Base-by-base conservation (phyloP, 1,284 basidiomycete species). In the Cutaneotrichosporon arboriforme region DNA sequence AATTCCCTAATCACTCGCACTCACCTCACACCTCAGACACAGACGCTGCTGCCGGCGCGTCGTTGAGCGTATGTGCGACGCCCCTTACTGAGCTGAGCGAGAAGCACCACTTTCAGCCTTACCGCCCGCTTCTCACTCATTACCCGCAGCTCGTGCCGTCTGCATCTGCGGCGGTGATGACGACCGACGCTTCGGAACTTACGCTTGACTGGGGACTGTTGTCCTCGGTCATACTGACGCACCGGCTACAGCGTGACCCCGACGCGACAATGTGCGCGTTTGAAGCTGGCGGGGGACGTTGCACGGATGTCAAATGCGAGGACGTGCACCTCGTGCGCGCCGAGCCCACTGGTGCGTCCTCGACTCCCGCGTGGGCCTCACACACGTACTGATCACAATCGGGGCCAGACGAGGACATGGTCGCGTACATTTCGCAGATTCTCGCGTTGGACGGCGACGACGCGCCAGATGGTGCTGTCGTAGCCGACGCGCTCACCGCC, bases 141-240 rank as follows among this genome's bases (percentile, higher is more conserved):
- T 72, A 72, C 46, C 70, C 66, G n/a, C 65, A 66, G 42, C 60
- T 73, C 5, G 33, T 52, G 14, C 23, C 48, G n/a, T 26, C 33
- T 10, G 34, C 51, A 3, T 22, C 38, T 18, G 23, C 15, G 15
- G 40, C 42, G 26, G 15, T 44, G n/a, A 26, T 50, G 17, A 41
- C 37, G 13, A 22, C 14, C 20, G 18, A 36, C 37, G 36, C 22
- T 20, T 18, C 15, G n/a, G 35, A 34, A 35, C 43, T 45, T 20
- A 45, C 43, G 23, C 47, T 68, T 49, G 64, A 71, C 53, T 52
- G 55, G 44, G 26, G 17, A 15, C 53, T 69, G n/a, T 49, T 70
- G 18, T 47, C 53, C 14, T 63, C 63, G 2, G 64, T 70, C 42
- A 52, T 70, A 65, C 69, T 73, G 51, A 73, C 70, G 15, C 57